Percentiles rank a stretch among this genome's conserved stretches.
Evolutionary conservation across 78 protist genomes (phyloP).

Genomic region (Bigelowiella natans): DNA sequence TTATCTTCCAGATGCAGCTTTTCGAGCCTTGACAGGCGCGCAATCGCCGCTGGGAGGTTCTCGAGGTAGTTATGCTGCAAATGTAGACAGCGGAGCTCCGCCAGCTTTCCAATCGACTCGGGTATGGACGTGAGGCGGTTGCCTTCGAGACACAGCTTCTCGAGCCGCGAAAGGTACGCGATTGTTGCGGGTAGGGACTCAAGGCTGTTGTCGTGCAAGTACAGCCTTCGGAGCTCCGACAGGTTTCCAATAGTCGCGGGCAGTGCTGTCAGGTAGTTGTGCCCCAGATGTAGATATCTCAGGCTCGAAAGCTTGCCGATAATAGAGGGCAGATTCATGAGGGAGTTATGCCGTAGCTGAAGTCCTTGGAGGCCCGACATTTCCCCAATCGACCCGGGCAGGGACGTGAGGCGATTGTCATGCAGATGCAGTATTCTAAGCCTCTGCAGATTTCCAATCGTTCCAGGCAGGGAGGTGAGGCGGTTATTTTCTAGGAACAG

Average conservation of each 20-base stretch:
- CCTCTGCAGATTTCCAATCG: too few species aligned
- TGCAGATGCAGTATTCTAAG: too few species aligned
- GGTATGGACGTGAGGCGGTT: neutral
- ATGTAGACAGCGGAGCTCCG: neutral
- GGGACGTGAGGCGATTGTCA: too few species aligned
- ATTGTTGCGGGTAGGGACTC: neutral
- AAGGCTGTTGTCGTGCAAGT: neutral
- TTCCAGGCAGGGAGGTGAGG: too few species aligned
- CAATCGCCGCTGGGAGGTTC: slow-evolving; percentile 1
- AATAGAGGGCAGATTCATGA: neutral
- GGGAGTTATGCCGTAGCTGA: neutral
- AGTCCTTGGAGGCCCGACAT: neutral
- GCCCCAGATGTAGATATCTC: neutral
- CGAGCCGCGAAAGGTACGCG: neutral
- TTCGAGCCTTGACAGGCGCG: neutral
- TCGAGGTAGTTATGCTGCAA: neutral
- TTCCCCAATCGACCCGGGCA: too few species aligned
- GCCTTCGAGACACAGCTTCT: neutral
- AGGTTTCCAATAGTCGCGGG: neutral
- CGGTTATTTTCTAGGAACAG: too few species aligned
- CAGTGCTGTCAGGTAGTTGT: neutral
- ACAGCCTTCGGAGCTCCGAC: neutral
- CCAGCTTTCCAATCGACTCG: neutral
- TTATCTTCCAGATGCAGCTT: slow-evolving; percentile 6
- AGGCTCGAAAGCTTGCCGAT: neutral